Conservation (phyloP, 2,329 filamentous ascomycete species). For the Ophiostoma perfectum region DNA sequence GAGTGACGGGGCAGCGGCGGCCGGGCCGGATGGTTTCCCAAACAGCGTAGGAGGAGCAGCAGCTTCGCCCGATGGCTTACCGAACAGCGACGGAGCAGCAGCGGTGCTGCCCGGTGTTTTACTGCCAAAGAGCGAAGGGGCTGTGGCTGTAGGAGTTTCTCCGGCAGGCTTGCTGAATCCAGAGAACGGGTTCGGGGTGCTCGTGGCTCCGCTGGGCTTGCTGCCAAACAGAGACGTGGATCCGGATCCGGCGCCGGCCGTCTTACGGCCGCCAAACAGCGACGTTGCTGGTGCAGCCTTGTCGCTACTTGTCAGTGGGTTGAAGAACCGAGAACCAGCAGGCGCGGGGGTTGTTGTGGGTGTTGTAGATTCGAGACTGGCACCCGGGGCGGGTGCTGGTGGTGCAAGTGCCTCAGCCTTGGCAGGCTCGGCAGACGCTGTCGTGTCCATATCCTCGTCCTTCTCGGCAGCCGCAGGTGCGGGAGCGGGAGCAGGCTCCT, state of each 20-base stretch:
- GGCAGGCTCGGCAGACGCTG: slow-evolving; percentile 23
- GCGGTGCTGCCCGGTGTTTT: background rate
- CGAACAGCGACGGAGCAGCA: slow-evolving; percentile 14
- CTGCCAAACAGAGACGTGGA: slow-evolving; percentile 16
- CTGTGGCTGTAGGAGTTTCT: background rate
- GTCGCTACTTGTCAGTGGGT: slow-evolving; percentile 18
- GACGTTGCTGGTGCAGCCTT: slow-evolving; percentile 14
- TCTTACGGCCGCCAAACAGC: slow-evolving; percentile 21
- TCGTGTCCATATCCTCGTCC: slow-evolving; percentile 50
- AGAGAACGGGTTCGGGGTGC: slow-evolving; percentile 8
- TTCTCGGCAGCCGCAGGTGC: slow-evolving; percentile 32
- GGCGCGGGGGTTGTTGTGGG: slow-evolving; percentile 28
- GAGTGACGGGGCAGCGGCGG: background rate
- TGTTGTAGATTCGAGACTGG: slow-evolving; percentile 27
- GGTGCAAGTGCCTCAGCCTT: background rate
- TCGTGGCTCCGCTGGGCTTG: slow-evolving; percentile 14
- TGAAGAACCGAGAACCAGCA: slow-evolving; percentile 28
- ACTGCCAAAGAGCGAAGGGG: slow-evolving; percentile 14
- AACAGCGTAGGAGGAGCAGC: slow-evolving; percentile 15
- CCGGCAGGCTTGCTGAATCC: background rate
- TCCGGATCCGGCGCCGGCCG: background rate
- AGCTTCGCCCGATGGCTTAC: slow-evolving; percentile 13
- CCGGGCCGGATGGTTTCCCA: slow-evolving; percentile 8
- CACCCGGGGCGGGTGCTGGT: background rate
- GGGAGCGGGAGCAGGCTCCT: background rate